These are phyloP conservation scores for Yarrowia bubula DNA, from an alignment of 805 yeast species.

Conservation along the genomic window DNA sequence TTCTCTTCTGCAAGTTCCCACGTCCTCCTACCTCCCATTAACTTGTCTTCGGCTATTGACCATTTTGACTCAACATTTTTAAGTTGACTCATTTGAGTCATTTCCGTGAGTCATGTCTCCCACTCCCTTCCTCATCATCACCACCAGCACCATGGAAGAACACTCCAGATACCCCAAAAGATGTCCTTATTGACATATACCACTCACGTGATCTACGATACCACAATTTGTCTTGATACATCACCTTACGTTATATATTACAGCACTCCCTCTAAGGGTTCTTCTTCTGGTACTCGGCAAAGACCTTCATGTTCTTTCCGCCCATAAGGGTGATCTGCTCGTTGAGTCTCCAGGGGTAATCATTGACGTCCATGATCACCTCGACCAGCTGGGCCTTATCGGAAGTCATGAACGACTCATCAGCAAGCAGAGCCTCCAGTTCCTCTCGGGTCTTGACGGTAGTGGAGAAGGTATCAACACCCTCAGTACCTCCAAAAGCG, in stretches of 20 bases:
- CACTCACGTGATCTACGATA: too few relatives aligned
- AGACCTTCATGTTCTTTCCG: slow-evolving; percentile 32
- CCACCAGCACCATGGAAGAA: neutral
- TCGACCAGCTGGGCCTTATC: slow-evolving; percentile 53
- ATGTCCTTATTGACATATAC: too few relatives aligned
- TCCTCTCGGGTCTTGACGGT: slow-evolving; percentile 45
- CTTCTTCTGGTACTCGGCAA: slow-evolving; percentile 30
- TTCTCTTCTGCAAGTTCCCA: neutral
- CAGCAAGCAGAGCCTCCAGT: slow-evolving; percentile 41
- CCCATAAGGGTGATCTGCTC: slow-evolving; percentile 36
- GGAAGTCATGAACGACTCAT: slow-evolving; percentile 39
- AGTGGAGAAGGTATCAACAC: slow-evolving; percentile 36
- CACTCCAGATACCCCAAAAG: too few relatives aligned
- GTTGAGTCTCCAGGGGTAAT: slow-evolving; percentile 61
- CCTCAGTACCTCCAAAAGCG: slow-evolving; percentile 47
- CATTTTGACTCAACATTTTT: neutral
- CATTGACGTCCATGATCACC: slow-evolving; percentile 56
- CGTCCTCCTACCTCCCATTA: neutral
- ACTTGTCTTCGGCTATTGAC: slow-evolving; percentile 8
- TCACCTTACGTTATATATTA: too few relatives aligned
- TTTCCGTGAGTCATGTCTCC: slow-evolving; percentile 4
- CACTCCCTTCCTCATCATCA: neutral
- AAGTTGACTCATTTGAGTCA: slow-evolving; percentile 12
- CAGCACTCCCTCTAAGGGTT: neutral
- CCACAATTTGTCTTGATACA: neutral